Conservation (phyloP, 2,329 filamentous ascomycete species). For the Aureobasidium sp. region DNA sequence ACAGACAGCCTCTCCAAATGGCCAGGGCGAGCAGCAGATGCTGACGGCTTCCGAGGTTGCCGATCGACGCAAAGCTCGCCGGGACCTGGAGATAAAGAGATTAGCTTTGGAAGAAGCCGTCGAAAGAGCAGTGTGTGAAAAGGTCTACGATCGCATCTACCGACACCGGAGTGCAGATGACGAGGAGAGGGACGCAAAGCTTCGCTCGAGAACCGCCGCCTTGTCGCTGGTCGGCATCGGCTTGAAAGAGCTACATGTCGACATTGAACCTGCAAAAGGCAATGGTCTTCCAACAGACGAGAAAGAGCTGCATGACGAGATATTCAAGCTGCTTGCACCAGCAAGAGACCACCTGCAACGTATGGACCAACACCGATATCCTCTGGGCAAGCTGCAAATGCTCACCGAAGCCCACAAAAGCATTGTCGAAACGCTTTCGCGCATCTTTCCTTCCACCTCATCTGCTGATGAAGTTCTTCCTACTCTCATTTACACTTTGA, state of each 20-base stretch:
- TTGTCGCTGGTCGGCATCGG: conserved; percentile 87
- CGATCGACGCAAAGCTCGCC: conserved; percentile 70
- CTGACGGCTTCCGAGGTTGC: conserved; percentile 80
- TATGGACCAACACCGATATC: conserved; percentile 84
- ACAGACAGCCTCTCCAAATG: conserved; percentile 29
- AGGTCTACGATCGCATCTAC: conserved; percentile 74
- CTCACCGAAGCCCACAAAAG: conserved; percentile 85
- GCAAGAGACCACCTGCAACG: conserved; percentile 61
- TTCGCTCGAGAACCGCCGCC: conserved; percentile 89
- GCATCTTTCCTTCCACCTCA: conserved; percentile 62
- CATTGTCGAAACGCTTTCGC: conserved; percentile 79
- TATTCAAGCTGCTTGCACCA: conserved; percentile 63
- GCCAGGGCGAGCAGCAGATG: conserved; percentile 69
- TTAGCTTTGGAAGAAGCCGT: conserved; percentile 80
- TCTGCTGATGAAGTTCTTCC: conserved; percentile 97
- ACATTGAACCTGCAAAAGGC: conserved; percentile 53
- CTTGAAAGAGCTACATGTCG: conserved; percentile 73
- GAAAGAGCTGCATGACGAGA: conserved; percentile 54
- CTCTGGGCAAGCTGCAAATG: conserved; percentile 82
- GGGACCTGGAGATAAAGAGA: conserved; percentile 70
- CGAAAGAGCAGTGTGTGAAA: conserved; percentile 56
- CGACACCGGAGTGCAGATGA: conserved; percentile 87
- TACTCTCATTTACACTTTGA: conserved; percentile 91
- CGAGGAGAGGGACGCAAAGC: conserved; percentile 87
- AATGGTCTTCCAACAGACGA: conserved; percentile 50